Evolutionary conservation across 495 filamentous ascomycete species (phyloP), one percentile per base, ranked within the genome.

Genomic region (Bombardia bombarda): DNA sequence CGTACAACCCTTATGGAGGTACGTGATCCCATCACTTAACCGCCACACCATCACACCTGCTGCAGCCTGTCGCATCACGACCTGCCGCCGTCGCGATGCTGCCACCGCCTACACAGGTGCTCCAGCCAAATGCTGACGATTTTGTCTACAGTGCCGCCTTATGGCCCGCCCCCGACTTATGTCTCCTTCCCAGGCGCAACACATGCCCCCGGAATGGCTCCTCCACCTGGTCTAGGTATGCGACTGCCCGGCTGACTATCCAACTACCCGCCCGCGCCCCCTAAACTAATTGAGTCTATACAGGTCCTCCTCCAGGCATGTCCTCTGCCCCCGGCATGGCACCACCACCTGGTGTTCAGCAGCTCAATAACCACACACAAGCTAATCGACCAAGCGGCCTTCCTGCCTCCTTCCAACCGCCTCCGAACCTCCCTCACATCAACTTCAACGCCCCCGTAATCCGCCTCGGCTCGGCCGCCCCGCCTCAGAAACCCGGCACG

Each of bases 391-490:
- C 84, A 51, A 81, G 76, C 47, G 83, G 83, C 49, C 81, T 93
- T 50, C 85, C 86, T 43, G 69, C 83, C 23, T 84, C 82, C 60
- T 96, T 96, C 61, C 88, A 95, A 70, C 79, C 87, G 18, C 90
- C 90, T 18, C 69, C 87, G 32, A 95, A 92, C 57, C 83, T 96
- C 73, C 89, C 92, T 7, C 92, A 95, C 62, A 95, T 98, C 68
- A 96, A 99, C 67, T 95, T 96, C 66, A 92, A 84, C 59, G 93
- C 92, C 16, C 89, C 93, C 38, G 90, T 97, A 26, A 97, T 99
- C 62, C 86, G 92, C 19, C 73, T 99, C 26, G 90, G 90, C 8
- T 73, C 77, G 30, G 79, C 75, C 3, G 75, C 79, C 7, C 77
- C 77, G 3, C 81, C 83, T 4, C 60, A 75, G 19, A 87, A 88